phyloP scores from a whole-genome alignment of 2,329 filamentous ascomycete species.

The Cucurbitaria berberidis region DNA sequence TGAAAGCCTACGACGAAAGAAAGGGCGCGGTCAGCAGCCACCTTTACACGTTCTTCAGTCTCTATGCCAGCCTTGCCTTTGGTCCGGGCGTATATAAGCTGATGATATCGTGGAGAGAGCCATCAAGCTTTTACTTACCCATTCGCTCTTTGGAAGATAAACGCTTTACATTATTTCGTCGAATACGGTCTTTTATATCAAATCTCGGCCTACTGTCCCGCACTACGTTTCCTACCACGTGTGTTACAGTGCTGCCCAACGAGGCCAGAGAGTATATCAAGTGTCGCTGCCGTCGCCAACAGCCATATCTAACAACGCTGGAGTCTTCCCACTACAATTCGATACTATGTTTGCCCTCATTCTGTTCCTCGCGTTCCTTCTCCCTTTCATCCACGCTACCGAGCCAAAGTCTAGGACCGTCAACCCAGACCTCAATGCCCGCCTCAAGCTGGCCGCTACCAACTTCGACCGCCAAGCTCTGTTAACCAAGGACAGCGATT shows the following conservation, averaged over 20 bases:
- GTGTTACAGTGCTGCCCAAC: background rate
- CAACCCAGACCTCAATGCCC: conserved; percentile 49
- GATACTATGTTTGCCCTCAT: conserved; percentile 5
- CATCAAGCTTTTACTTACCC: background rate
- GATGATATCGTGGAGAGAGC: background rate
- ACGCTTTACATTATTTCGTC: conserved; percentile 5
- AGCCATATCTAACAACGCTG: background rate
- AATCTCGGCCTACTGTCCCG: conserved; percentile 1
- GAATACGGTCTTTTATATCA: conserved; percentile 4
- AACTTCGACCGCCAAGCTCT: conserved; percentile 54
- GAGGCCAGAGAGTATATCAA: conserved; percentile 1
- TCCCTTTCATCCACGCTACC: conserved; percentile 24
- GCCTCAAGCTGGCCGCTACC: conserved; percentile 49
- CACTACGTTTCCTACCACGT: background rate
- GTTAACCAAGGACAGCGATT: conserved; percentile 52
- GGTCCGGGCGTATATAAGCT: conserved; percentile 23
- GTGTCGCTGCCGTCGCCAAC: background rate
- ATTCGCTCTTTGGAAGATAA: background rate
- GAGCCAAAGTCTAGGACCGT: conserved; percentile 49
- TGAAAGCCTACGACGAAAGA: conserved; percentile 24
- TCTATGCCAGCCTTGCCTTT: conserved; percentile 12
- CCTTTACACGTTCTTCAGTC: conserved; percentile 3
- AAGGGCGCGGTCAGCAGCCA: conserved; percentile 28
- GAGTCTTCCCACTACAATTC: background rate
- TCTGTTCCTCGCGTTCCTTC: conserved; percentile 15